A percentile compares a stretch with the other conserved stretches of the same genome.
Evolutionary conservation across 768 basidiomycete species (phyloP).

Genomic region (Pulveroboletus sp.): DNA sequence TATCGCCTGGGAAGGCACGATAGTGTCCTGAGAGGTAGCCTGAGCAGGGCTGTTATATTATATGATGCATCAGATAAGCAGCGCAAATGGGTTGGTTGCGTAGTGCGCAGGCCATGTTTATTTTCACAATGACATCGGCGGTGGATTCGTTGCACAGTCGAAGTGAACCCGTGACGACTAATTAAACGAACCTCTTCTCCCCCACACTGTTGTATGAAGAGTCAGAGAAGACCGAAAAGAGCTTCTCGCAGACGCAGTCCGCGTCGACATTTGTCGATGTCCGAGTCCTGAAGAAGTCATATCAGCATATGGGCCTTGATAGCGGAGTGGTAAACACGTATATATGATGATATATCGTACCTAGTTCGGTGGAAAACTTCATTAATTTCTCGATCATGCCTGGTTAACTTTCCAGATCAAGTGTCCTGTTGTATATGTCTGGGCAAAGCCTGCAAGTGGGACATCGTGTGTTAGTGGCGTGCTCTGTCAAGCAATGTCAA

Average conservation of each 20-base stretch:
- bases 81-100: conserved; percentile 11
- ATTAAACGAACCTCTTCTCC: neutral
- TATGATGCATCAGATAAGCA: conserved; percentile 10
- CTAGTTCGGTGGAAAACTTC: conserved; percentile 5
- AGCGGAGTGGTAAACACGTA: conserved; percentile 1
- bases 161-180: conserved; percentile 5
- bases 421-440: neutral
- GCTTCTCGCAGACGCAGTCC: neutral
- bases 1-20: conserved; percentile 7
- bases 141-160: too few relatives aligned
- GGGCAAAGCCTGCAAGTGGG: neutral
- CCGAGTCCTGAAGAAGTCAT: neutral
- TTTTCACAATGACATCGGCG: conserved; percentile 3
- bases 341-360: conserved; percentile 10
- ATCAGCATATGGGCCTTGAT: neutral
- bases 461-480: neutral
- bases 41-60: conserved; percentile 9
- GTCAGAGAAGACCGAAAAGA: neutral
- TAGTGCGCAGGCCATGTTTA: conserved; percentile 8
- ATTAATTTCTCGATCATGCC: conserved; percentile 11
- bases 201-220: neutral
- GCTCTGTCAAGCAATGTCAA: neutral
- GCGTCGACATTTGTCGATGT: neutral
- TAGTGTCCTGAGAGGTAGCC: conserved; percentile 11
- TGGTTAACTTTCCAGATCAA: neutral